These are phyloP conservation scores for Magnaporthiopsis incrustans DNA, from an alignment of 2,329 filamentous ascomycete genomes.

Conservation along the genomic window DNA sequence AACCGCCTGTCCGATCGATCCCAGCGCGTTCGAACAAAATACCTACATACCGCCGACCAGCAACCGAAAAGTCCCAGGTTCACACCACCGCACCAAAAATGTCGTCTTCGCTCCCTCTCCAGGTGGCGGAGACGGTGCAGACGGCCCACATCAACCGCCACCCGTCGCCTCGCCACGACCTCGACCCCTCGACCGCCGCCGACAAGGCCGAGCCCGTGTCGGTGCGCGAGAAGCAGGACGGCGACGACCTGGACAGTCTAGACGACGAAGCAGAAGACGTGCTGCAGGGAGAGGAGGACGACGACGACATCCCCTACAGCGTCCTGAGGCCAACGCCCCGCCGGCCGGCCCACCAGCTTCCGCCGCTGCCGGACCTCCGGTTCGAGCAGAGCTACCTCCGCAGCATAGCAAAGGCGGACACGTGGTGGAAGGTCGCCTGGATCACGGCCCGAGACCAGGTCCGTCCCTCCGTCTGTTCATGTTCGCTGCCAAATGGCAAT, in stretches of 20 bases:
- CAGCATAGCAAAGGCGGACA: slow-evolving; percentile 73
- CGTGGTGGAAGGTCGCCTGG: slow-evolving; percentile 69
- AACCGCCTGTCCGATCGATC: not conserved
- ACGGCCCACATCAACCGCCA: slow-evolving; percentile 66
- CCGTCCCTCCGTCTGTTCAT: slow-evolving; percentile 33
- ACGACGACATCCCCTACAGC: slow-evolving; percentile 64
- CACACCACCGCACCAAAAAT: slow-evolving; percentile 27
- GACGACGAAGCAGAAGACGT: slow-evolving; percentile 31
- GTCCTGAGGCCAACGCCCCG: slow-evolving; percentile 50
- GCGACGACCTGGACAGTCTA: slow-evolving; percentile 29
- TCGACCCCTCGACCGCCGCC: slow-evolving; percentile 71
- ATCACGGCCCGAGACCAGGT: slow-evolving; percentile 90
- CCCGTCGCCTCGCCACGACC: slow-evolving; percentile 65
- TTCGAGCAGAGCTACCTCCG: slow-evolving; percentile 98
- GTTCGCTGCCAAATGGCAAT: not conserved
- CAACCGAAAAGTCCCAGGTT: not conserved
- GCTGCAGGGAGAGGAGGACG: slow-evolving; percentile 48
- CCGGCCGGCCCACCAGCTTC: slow-evolving; percentile 29
- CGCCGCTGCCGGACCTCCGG: slow-evolving; percentile 75
- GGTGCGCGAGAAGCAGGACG: slow-evolving; percentile 28
- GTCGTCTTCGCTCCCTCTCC: slow-evolving; percentile 48
- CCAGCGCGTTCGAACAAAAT: not conserved
- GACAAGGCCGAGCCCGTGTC: slow-evolving; percentile 55
- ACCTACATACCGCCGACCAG: no score
- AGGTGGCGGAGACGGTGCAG: slow-evolving; percentile 74